phyloP scores from a whole-genome alignment of 176 grass and related monocot species.

The Hsuehochloa calcarea region DNA sequence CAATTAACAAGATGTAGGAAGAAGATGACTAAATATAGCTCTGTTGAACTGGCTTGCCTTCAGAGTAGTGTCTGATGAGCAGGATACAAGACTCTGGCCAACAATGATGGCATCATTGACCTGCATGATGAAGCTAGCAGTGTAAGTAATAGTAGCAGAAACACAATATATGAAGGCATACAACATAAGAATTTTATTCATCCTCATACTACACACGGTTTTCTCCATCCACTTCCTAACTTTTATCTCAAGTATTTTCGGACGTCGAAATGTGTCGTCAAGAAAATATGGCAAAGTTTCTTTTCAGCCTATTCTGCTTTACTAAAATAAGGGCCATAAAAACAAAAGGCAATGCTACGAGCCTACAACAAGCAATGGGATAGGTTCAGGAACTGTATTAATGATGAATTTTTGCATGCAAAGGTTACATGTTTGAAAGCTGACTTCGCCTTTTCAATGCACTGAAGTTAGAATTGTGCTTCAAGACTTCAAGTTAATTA shows the following conservation, averaged over 20 bases:
- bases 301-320: not conserved
- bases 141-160: not conserved
- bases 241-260: no score
- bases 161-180: not conserved
- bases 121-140: conserved; percentile 32
- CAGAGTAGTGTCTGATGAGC: conserved; percentile 75
- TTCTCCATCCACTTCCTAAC: not conserved
- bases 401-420: no score
- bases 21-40: no score
- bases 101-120: conserved; percentile 79
- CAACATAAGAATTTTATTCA: no score
- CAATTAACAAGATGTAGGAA: no score
- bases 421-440: no score
- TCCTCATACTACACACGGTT: not conserved
- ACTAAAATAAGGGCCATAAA: not conserved
- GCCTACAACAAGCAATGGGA: not conserved
- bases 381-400: not conserved
- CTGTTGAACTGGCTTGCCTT: conserved; percentile 35
- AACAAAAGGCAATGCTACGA: no score
- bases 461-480: no score
- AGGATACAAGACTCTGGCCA: conserved; percentile 72
- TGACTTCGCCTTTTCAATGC: no score
- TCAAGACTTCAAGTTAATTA: not conserved
- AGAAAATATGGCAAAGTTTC: not conserved
- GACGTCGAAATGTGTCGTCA: no score